Evolutionary conservation across 345 rosid species (phyloP).

Genomic region (Clausena lansium): DNA sequence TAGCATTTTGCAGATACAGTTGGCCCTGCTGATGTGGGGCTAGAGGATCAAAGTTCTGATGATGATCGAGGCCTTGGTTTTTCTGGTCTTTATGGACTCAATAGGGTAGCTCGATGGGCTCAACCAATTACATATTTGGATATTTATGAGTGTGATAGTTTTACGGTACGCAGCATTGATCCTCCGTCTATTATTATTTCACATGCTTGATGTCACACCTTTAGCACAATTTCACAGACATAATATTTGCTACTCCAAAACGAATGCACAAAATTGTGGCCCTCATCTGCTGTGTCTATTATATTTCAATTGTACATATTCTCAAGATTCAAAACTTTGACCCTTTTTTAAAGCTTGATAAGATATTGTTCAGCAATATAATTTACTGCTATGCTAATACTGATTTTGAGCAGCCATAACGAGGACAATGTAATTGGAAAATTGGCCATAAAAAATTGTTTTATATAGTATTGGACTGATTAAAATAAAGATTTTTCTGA

Average conservation of each 20-base stretch:
- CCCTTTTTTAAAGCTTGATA: neutral
- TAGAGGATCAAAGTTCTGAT: constrained; percentile 60
- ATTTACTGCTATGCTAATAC: neutral
- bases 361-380: neutral
- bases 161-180: constrained; percentile 48
- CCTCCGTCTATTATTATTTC: neutral
- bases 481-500: neutral
- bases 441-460: neutral
- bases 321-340: neutral
- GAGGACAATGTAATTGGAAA: neutral
- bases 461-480: constrained; percentile 3
- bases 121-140: constrained; percentile 87
- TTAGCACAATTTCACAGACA: neutral
- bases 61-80: constrained; percentile 88
- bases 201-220: neutral
- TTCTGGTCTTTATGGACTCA: constrained; percentile 47
- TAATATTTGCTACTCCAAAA: neutral
- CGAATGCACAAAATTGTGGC: neutral
- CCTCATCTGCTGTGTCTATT: neutral
- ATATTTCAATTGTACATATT: neutral
- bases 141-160: constrained; percentile 61
- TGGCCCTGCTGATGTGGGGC: constrained; percentile 80
- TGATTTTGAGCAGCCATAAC: neutral
- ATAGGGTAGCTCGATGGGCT: constrained; percentile 73
- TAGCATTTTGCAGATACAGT: constrained; percentile 55